Percentiles rank a stretch among this genome's conserved stretches.
These are phyloP conservation scores for Schizochytrium sp. DNA, from an alignment of 108 stramenopile species.

Conservation along the genomic window DNA sequence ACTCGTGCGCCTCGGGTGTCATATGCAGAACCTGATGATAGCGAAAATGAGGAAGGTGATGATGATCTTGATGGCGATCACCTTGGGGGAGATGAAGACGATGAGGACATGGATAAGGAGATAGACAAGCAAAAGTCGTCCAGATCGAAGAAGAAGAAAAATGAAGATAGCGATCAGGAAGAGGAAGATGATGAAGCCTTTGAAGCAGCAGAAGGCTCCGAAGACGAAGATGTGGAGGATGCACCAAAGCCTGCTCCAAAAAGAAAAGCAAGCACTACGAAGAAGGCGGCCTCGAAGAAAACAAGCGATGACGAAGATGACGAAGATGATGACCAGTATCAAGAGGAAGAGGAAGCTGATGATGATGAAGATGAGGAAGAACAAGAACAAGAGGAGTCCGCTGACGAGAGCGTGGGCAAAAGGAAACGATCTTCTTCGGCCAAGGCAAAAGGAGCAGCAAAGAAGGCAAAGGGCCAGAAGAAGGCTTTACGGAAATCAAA, in stretches of 20 bases:
- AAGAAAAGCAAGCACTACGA: too few relatives aligned
- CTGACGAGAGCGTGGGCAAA: too few relatives aligned
- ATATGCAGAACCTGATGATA: background rate
- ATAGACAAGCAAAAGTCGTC: background rate
- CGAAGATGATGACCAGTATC: background rate
- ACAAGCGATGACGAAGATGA: background rate
- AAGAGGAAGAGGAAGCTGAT: background rate
- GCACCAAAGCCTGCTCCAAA: background rate
- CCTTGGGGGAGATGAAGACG: background rate
- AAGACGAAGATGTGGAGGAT: background rate
- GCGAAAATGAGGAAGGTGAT: background rate
- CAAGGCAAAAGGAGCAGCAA: too few relatives aligned
- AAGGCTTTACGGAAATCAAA: too few relatives aligned
- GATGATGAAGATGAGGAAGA: background rate
- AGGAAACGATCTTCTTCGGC: too few relatives aligned
- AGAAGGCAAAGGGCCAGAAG: too few relatives aligned
- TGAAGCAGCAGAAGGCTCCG: background rate
- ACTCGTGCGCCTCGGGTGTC: constrained; percentile 4
- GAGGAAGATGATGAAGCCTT: background rate
- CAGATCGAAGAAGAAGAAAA: background rate
- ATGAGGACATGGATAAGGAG: background rate
- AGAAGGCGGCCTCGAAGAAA: too few relatives aligned
- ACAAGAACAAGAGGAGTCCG: too few relatives aligned
- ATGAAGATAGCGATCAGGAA: background rate
- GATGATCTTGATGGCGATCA: background rate